Conservation (phyloP, 2,329 filamentous ascomycete species). For the Colletotrichum liriopes region DNA sequence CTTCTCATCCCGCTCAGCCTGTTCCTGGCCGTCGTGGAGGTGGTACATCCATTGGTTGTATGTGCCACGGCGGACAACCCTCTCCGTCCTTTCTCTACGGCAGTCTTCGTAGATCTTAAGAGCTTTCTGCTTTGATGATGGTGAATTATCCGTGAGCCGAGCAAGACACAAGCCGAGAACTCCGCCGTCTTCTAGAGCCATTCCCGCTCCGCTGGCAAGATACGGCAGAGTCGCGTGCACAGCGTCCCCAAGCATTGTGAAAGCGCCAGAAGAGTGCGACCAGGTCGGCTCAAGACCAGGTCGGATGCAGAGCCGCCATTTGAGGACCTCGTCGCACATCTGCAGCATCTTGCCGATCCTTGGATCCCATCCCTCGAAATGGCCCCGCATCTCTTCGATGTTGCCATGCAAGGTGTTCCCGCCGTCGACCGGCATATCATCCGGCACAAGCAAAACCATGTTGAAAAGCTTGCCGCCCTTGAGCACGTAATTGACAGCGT, state of each 20-base stretch:
- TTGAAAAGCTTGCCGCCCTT: constrained; percentile 49
- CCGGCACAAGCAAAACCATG: constrained; percentile 58
- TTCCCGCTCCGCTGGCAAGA: constrained; percentile 69
- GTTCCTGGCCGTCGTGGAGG: constrained; percentile 71
- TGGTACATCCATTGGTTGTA: constrained; percentile 75
- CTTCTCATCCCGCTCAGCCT: constrained; percentile 64
- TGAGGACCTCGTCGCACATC: constrained; percentile 71
- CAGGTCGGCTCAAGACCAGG: constrained; percentile 66
- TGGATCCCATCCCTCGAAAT: constrained; percentile 73
- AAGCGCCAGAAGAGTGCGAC: constrained; percentile 69
- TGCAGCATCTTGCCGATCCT: constrained; percentile 69
- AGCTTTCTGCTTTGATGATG: constrained; percentile 52
- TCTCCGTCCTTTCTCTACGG: constrained; percentile 71
- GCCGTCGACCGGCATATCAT: constrained; percentile 55
- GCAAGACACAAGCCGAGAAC: constrained; percentile 70
- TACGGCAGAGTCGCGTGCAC: constrained; percentile 78
- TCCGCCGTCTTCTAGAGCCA: constrained; percentile 74
- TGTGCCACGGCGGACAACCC: constrained; percentile 73
- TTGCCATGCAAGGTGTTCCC: constrained; percentile 60
- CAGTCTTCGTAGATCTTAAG: constrained; percentile 70
- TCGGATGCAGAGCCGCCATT: constrained; percentile 74
- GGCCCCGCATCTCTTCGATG: constrained; percentile 62
- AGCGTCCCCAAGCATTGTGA: constrained; percentile 75
- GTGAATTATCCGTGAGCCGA: constrained; percentile 58
- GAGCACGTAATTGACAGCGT: constrained; percentile 50